These are phyloP conservation scores for Kodamaea restingae DNA, from an alignment of 805 yeast species.

Conservation along the genomic window DNA sequence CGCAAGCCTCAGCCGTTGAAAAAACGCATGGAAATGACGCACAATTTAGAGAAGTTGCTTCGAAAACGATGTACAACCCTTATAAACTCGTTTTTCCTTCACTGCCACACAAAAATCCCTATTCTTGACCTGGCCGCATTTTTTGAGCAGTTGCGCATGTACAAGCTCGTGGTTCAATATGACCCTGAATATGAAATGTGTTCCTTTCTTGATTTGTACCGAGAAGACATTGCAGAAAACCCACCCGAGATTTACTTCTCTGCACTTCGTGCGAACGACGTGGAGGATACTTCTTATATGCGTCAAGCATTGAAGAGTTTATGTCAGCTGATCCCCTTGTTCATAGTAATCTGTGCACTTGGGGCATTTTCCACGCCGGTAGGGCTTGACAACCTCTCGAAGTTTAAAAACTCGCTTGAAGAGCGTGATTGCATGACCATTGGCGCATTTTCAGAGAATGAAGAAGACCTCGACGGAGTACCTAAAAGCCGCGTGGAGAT, in stretches of 20 bases:
- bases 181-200: conserved; percentile 16
- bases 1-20: conserved; percentile 10
- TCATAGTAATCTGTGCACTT: conserved; percentile 29
- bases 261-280: conserved; percentile 13
- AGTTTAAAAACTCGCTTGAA: conserved; percentile 22
- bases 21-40: conserved; percentile 12
- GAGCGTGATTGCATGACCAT: conserved; percentile 21
- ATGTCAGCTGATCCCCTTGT: conserved; percentile 23
- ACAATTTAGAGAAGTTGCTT: conserved; percentile 19
- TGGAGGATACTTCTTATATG: conserved; percentile 17
- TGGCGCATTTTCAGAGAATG: conserved; percentile 17
- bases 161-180: conserved; percentile 17
- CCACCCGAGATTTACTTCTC: conserved; percentile 12
- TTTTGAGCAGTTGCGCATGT: conserved; percentile 27
- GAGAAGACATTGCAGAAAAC: conserved; percentile 4
- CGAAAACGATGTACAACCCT: conserved; percentile 14
- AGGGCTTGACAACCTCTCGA: conserved; percentile 30
- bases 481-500: conserved; percentile 20
- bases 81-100: conserved; percentile 27
- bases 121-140: conserved; percentile 26
- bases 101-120: conserved; percentile 33
- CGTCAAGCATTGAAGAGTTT: conserved; percentile 18
- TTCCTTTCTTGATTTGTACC: conserved; percentile 12
- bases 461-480: conserved; percentile 6
- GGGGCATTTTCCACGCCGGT: conserved; percentile 30